Base-by-base conservation (phyloP, 306 rosid genomes). In the Macrotyloma uniflorum region DNA sequence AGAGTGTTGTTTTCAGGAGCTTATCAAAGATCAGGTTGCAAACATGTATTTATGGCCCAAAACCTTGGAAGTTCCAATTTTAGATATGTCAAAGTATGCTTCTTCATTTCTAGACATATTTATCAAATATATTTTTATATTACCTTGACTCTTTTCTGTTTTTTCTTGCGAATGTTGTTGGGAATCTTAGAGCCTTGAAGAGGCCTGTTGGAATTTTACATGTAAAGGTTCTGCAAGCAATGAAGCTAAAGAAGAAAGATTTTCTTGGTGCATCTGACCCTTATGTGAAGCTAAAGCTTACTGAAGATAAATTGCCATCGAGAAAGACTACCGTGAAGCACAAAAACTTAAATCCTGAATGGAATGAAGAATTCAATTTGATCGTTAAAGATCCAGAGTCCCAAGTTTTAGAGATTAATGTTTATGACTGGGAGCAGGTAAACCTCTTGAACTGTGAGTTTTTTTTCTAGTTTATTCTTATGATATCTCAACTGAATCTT, bases 41-140 rank as follows among this genome's bases (percentile, higher is more conserved):
- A 89, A 89, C 78, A 82, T 94, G 93, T 94, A 92, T 77, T 84
- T 94, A 8, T 94, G 98, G 98, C 98, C 98, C 67, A 92, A 92
- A 88, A 86, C 90, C 79, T 84, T 94, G 65, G 97, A 90, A 79
- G 91, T 94, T 59, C 88, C 80, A 45, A 68, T 94, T 26, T n/a
- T 94, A 81, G 98, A 94, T 71, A 89, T 86, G 33, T 5, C 88
- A 23, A 90, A 85, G 98, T 94, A 89, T 35, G 93, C 79, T 80
- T 77, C 33, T 47, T 61, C 69, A 61, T 73, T 81, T 22, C 22
- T 65, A 54, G 74, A 70, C 16, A 11, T 63, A 43, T 42, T 78
- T 36, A 6, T 75, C 40, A 63, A 58, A 18, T 23, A 33, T 45
- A 40, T 74, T 62, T 63, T 43, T 36, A 19, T 64, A 49, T 78